phyloP scores from a whole-genome alignment of 78 protist genomes.

The Guillardia theta region DNA sequence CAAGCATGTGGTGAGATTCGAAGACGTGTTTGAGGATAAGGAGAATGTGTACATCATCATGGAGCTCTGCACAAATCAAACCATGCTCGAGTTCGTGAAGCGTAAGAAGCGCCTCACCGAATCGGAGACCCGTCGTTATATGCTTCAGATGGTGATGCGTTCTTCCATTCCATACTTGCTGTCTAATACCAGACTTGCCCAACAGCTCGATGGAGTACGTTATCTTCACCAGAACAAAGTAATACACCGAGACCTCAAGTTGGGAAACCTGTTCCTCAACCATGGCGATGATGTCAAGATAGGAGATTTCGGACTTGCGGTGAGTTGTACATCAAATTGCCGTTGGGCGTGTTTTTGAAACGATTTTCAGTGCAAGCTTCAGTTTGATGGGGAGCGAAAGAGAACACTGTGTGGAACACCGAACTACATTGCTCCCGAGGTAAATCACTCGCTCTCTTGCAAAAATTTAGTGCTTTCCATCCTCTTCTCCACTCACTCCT shows the following conservation, averaged over 20 bases:
- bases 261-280: conserved; percentile 89
- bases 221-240: conserved; percentile 29
- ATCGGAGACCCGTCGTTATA: conserved; percentile 62
- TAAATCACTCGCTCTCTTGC: conserved; percentile 35
- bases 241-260: conserved; percentile 88
- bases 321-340: too few relatives aligned
- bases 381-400: conserved; percentile 81
- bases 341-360: too few relatives aligned
- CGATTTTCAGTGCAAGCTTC: conserved; percentile 70
- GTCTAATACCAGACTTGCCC: neutral
- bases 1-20: conserved; percentile 85
- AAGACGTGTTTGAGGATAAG: conserved; percentile 83
- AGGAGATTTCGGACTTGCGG: conserved; percentile 98
- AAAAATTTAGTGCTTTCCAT: neutral
- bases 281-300: conserved; percentile 76
- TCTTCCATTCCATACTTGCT: neutral
- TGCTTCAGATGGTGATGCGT: conserved; percentile 58
- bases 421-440: conserved; percentile 98
- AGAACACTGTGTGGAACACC: conserved; percentile 98
- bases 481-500: neutral
- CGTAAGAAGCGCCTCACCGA: conserved; percentile 67
- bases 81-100: conserved; percentile 80
- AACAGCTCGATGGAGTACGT: conserved; percentile 54
- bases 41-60: conserved; percentile 89
- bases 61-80: conserved; percentile 88